phyloP scores from a whole-genome alignment of 1,284 basidiomycete species.

The Trametes hirsuta region DNA sequence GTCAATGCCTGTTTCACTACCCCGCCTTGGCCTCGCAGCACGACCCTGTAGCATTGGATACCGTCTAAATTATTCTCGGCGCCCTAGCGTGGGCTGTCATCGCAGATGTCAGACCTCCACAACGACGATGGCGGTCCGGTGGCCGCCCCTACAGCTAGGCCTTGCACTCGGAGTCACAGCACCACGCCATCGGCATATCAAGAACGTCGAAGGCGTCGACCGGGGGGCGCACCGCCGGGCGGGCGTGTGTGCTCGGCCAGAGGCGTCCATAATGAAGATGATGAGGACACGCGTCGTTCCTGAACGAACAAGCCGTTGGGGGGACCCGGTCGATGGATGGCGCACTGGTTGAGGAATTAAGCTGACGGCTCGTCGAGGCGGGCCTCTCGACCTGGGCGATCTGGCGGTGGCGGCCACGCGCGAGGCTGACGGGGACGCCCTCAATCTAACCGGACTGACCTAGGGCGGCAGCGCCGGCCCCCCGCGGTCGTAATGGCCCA shows the following conservation, averaged over 20 bases:
- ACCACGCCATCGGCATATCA: too few relatives aligned
- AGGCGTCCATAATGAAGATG: too few relatives aligned
- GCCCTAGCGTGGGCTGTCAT: too few relatives aligned
- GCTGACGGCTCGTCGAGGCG: not conserved
- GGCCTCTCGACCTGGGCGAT: not conserved
- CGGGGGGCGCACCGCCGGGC: too few relatives aligned
- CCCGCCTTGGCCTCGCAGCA: slow-evolving; percentile 1
- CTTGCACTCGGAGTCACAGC: too few relatives aligned
- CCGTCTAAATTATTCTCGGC: slow-evolving; percentile 15
- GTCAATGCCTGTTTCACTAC: slow-evolving; percentile 15
- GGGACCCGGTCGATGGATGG: too few relatives aligned
- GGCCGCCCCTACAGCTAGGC: too few relatives aligned
- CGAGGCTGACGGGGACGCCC: slow-evolving; percentile 6
- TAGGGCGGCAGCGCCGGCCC: not conserved
- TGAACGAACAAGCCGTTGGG: not conserved
- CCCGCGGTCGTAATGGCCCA: not conserved
- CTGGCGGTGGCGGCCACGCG: slow-evolving; percentile 11
- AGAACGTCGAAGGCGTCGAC: too few relatives aligned
- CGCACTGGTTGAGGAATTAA: not conserved
- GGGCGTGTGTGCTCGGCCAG: too few relatives aligned
- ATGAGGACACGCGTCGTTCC: not conserved
- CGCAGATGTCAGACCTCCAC: not conserved
- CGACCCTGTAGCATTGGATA: slow-evolving; percentile 23
- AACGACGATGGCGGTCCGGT: not conserved
- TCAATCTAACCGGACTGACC: slow-evolving; percentile 14